A percentile compares a stretch with the other conserved stretches of the same genome.
phyloP scores from a whole-genome alignment of 2,329 filamentous ascomycete species.

The Fusarium sambucinum region DNA sequence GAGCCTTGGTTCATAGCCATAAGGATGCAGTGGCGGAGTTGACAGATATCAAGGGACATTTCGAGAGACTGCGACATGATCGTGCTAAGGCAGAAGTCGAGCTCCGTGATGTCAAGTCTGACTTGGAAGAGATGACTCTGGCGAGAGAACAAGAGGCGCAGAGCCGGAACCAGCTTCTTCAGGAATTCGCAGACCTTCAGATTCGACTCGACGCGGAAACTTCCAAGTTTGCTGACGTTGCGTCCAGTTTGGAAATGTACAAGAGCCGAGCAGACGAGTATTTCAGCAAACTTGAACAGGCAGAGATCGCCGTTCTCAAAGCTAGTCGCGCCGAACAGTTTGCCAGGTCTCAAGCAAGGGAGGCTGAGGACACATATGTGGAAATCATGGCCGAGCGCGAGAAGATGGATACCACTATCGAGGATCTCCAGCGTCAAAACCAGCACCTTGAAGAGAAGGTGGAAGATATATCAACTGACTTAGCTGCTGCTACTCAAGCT shows the following conservation, averaged over 20 bases:
- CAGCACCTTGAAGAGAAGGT: constrained; percentile 91
- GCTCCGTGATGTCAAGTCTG: constrained; percentile 83
- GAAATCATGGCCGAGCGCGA: constrained; percentile 92
- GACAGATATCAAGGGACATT: constrained; percentile 85
- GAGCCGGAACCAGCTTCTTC: constrained; percentile 87
- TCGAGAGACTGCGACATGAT: constrained; percentile 86
- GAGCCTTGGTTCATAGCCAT: constrained; percentile 83
- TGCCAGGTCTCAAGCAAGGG: constrained; percentile 87
- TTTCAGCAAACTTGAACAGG: constrained; percentile 96
- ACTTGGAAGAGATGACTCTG: constrained; percentile 82
- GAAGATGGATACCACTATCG: constrained; percentile 86
- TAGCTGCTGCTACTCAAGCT: constrained; percentile 85
- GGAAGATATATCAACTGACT: constrained; percentile 90
- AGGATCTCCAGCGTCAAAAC: constrained; percentile 90
- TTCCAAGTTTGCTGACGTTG: constrained; percentile 85
- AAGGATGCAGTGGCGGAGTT: constrained; percentile 88
- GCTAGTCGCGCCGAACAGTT: constrained; percentile 93
- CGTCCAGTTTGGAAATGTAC: constrained; percentile 86
- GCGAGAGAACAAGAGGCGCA: constrained; percentile 87
- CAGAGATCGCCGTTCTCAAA: constrained; percentile 94
- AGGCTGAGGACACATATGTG: constrained; percentile 91
- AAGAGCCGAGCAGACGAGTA: constrained; percentile 95
- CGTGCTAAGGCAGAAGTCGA: constrained; percentile 86
- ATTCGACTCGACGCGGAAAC: constrained; percentile 91
- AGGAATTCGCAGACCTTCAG: constrained; percentile 94